These are phyloP conservation scores for Phellinidium pouzarii DNA, from an alignment of 1,284 basidiomycete species.

Conservation along the genomic window DNA sequence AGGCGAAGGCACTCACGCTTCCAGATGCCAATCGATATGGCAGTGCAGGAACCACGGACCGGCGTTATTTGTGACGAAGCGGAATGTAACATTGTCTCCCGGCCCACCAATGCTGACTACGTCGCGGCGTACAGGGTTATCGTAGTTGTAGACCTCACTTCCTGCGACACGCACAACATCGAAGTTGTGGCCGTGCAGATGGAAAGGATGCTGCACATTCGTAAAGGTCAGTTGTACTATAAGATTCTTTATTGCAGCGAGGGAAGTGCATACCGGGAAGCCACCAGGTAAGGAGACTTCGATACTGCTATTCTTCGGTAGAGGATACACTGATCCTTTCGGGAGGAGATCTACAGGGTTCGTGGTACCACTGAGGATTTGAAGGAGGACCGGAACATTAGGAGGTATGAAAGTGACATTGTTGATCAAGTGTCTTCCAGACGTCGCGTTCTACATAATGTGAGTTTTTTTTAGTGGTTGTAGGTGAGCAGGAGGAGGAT, in stretches of 20 bases:
- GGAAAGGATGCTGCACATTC: slow-evolving; percentile 26
- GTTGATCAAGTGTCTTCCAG: slow-evolving; percentile 19
- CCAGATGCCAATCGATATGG: slow-evolving; percentile 26
- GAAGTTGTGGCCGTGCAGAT: slow-evolving; percentile 30
- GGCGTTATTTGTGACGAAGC: slow-evolving; percentile 34
- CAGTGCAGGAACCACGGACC: slow-evolving; percentile 44
- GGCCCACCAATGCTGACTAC: slow-evolving; percentile 26
- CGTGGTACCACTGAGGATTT: slow-evolving; percentile 25
- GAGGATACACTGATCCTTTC: slow-evolving; percentile 21
- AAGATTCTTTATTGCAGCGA: not conserved
- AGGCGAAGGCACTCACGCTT: slow-evolving; percentile 11
- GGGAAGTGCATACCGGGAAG: slow-evolving; percentile 19
- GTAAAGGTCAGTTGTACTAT: not conserved
- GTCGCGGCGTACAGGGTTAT: slow-evolving; percentile 30
- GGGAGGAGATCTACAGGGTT: slow-evolving; percentile 22
- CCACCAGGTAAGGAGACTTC: slow-evolving; percentile 24
- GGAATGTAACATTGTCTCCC: slow-evolving; percentile 26
- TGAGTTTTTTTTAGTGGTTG: not conserved
- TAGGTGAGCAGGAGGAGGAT: not conserved
- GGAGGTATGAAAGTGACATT: slow-evolving; percentile 23
- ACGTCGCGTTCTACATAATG: slow-evolving; percentile 1
- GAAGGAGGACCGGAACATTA: slow-evolving; percentile 27
- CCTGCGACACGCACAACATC: slow-evolving; percentile 27
- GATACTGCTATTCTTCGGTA: slow-evolving; percentile 23
- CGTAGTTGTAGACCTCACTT: slow-evolving; percentile 25